These are phyloP conservation scores for Coelastrella sp. DNA, from an alignment of 139 green algal genomes.

Conservation along the genomic window DNA sequence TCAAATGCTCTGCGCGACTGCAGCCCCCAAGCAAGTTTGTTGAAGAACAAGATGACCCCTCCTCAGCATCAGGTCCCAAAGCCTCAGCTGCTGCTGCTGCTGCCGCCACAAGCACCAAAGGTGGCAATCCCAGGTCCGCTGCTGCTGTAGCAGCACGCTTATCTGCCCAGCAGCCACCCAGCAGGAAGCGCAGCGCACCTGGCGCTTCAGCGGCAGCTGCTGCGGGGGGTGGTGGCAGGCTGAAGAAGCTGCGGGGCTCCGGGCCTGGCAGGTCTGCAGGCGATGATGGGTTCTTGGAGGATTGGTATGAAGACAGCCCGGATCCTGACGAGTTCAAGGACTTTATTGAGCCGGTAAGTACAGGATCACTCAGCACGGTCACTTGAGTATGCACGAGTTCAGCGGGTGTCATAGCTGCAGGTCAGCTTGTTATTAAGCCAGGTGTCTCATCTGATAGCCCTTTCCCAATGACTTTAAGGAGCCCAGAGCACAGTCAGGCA, in stretches of 20 bases:
- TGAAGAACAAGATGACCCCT: conserved; percentile 15
- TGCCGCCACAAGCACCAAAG: not conserved
- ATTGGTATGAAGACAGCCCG: not conserved
- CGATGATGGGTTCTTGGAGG: not conserved
- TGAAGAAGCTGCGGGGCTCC: not conserved
- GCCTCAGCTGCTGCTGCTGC: not conserved
- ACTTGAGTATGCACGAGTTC: no score
- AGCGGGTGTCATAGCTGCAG: no score
- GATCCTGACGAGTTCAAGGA: not conserved
- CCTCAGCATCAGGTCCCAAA: not conserved
- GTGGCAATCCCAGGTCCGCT: not conserved
- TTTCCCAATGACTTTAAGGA: no score
- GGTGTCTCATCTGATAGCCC: no score
- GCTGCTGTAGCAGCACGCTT: not conserved
- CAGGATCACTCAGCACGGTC: not conserved
- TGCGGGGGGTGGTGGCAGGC: not conserved
- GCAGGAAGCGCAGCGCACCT: not conserved
- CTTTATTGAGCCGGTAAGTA: conserved; percentile 11
- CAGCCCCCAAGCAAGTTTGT: conserved; percentile 18
- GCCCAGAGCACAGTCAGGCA: no score
- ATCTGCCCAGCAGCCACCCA: not conserved
- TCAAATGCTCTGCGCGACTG: not conserved
- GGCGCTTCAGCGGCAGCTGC: not conserved
- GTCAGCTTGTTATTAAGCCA: no score
- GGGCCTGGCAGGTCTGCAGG: not conserved